Conservation (phyloP, 169 alveolate genomes). For the Babesia caballi region DNA sequence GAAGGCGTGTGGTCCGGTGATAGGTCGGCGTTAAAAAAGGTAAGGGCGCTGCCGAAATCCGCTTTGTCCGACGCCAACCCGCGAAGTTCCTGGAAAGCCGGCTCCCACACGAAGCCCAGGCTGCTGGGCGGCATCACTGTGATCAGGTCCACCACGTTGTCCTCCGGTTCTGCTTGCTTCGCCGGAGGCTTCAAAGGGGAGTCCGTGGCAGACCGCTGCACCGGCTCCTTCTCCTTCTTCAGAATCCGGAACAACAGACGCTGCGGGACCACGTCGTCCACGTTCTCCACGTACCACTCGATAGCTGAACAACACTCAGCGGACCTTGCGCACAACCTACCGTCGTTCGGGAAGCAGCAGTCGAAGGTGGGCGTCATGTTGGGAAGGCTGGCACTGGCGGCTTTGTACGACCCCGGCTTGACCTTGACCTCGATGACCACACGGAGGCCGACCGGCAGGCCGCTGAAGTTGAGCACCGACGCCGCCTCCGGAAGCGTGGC, state of each 20-base stretch:
- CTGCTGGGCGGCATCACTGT: not conserved
- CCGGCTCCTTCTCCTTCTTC: conserved; percentile 3
- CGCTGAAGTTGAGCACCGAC: conserved; percentile 32
- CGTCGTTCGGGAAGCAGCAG: conserved; percentile 59
- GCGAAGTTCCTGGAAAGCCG: not conserved
- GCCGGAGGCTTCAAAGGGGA: not conserved
- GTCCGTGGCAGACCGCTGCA: not conserved
- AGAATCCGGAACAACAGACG: conserved; percentile 49
- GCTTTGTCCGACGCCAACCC: not conserved
- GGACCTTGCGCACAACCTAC: not conserved
- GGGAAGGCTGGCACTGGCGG: conserved; percentile 1
- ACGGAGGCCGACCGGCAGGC: conserved; percentile 27
- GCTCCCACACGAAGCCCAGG: not conserved
- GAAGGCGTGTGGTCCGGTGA: not conserved
- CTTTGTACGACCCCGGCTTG: conserved; percentile 36
- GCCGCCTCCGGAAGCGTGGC: conserved; percentile 60
- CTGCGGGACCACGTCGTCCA: conserved; percentile 27
- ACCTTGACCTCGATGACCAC: conserved; percentile 46
- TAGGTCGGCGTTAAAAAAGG: not conserved
- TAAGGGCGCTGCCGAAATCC: not conserved
- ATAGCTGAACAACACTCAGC: conserved; percentile 15
- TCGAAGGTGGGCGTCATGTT: conserved; percentile 15
- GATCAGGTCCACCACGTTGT: not conserved
- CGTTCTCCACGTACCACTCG: conserved; percentile 53
- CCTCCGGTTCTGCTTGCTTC: not conserved